phyloP scores from a whole-genome alignment of 2,329 filamentous ascomycete species.

The Xylaria sp. region DNA sequence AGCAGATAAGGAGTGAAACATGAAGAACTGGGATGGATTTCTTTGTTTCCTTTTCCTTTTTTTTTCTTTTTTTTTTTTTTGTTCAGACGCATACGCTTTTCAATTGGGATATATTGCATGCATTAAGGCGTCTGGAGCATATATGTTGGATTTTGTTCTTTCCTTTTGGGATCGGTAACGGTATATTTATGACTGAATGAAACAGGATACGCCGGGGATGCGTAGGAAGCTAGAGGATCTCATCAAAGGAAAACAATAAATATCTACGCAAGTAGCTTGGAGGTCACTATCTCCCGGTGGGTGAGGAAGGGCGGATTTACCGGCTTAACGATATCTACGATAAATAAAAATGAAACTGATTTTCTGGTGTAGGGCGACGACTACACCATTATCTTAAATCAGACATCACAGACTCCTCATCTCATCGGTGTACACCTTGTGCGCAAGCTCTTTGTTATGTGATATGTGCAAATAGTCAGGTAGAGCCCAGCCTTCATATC shows the following conservation, averaged over 20 bases:
- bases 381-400: background rate
- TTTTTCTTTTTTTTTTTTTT: background rate
- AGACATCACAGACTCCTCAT: background rate
- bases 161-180: background rate
- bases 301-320: background rate
- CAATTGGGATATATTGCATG: background rate
- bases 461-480: background rate
- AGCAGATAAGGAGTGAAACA: background rate
- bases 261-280: conserved; percentile 3
- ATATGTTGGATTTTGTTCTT: background rate
- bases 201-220: background rate
- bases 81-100: background rate
- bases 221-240: background rate
- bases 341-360: background rate
- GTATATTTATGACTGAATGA: background rate
- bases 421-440: background rate
- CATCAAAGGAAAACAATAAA: background rate
- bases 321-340: background rate
- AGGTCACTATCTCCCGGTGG: background rate
- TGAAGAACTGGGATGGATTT: background rate
- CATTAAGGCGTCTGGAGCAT: background rate
- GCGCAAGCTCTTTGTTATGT: no score
- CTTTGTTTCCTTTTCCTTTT: conserved; percentile 4
- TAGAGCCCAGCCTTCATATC: background rate
- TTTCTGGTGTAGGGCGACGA: background rate